Percentiles rank a stretch among this genome's conserved stretches.
These are phyloP conservation scores for Rutidosis leptorrhynchoides DNA, from an alignment of 129 eudicot species.

Conservation along the genomic window DNA sequence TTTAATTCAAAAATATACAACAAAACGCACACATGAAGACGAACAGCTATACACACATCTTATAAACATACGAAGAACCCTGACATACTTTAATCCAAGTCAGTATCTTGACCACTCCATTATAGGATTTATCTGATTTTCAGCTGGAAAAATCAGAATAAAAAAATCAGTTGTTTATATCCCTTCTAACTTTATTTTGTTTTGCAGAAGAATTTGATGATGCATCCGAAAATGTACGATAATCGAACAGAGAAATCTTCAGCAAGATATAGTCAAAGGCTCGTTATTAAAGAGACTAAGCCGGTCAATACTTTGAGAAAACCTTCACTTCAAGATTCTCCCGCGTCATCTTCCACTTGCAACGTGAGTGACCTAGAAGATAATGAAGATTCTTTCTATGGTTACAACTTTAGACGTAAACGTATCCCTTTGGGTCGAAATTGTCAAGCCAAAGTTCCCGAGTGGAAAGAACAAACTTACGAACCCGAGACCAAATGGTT, in stretches of 20 bases:
- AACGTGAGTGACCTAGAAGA: conserved; percentile 41
- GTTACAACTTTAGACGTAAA: conserved; percentile 30
- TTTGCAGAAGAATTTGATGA: conserved; percentile 48
- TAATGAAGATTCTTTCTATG: conserved; percentile 40
- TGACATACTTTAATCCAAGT: background rate
- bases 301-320: conserved; percentile 29
- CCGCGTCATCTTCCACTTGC: conserved; percentile 46
- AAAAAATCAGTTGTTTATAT: background rate
- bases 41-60: background rate
- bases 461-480: conserved; percentile 39
- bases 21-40: background rate
- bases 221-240: conserved; percentile 80
- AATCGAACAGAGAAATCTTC: conserved; percentile 41
- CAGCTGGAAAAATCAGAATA: background rate
- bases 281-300: conserved; percentile 42
- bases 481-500: conserved; percentile 59
- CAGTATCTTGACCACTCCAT: too few species aligned
- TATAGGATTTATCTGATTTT: background rate
- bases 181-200: background rate
- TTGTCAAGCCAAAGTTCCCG: conserved; percentile 65
- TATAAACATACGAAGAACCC: background rate
- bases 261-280: conserved; percentile 68
- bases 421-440: conserved; percentile 48
- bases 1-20: background rate
- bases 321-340: conserved; percentile 13